These are phyloP conservation scores for Starmera pachycereana DNA, from an alignment of 805 yeast species.

Conservation along the genomic window DNA sequence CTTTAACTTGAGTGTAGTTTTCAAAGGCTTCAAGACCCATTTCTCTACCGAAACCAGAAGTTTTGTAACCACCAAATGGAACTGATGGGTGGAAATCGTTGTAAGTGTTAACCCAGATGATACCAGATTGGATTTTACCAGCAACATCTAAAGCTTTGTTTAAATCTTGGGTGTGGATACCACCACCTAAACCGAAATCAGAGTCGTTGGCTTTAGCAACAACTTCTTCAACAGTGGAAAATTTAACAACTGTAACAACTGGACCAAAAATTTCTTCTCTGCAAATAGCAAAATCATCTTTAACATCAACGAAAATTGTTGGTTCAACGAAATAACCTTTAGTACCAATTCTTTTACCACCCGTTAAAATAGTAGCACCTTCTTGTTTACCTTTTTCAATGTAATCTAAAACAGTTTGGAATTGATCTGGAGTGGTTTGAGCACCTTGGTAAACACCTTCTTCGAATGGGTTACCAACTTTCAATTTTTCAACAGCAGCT, in stretches of 20 bases:
- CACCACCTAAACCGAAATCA: slow-evolving; percentile 58
- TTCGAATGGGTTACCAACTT: slow-evolving; percentile 56
- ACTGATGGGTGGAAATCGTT: slow-evolving; percentile 57
- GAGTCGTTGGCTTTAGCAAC: slow-evolving; percentile 45
- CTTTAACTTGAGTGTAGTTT: slow-evolving; percentile 55
- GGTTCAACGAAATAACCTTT: slow-evolving; percentile 57
- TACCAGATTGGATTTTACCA: slow-evolving; percentile 48
- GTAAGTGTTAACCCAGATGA: slow-evolving; percentile 58
- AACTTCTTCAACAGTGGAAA: slow-evolving; percentile 47
- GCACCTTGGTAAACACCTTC: slow-evolving; percentile 53
- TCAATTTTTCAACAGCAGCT: slow-evolving; percentile 38
- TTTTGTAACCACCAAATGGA: slow-evolving; percentile 65
- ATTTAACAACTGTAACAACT: slow-evolving; percentile 49
- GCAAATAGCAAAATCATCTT: slow-evolving; percentile 39
- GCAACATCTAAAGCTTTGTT: slow-evolving; percentile 47
- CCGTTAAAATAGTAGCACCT: slow-evolving; percentile 48
- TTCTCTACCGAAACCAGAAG: slow-evolving; percentile 65
- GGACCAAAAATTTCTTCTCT: slow-evolving; percentile 62
- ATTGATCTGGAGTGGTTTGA: slow-evolving; percentile 50
- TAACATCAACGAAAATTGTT: slow-evolving; percentile 49
- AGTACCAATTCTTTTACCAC: slow-evolving; percentile 47
- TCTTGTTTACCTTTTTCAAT: slow-evolving; percentile 46
- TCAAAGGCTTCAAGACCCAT: slow-evolving; percentile 61
- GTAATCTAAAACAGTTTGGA: slow-evolving; percentile 46
- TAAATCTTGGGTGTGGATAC: slow-evolving; percentile 46